phyloP scores from a whole-genome alignment of 441 rosid species.

The Dalechampia spathulata region DNA sequence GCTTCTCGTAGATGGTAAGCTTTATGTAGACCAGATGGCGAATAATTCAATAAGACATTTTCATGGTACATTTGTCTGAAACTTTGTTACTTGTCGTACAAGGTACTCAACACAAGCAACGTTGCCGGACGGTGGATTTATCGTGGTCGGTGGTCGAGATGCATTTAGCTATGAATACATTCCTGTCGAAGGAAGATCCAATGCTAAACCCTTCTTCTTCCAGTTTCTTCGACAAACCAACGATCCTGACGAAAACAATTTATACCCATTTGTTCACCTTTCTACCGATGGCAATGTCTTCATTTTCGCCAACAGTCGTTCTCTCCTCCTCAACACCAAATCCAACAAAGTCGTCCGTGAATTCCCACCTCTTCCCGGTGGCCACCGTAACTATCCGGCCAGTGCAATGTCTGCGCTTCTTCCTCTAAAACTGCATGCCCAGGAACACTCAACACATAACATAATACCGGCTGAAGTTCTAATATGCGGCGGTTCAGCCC shows the following conservation, averaged over 20 bases:
- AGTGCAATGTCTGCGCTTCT: slow-evolving; percentile 44
- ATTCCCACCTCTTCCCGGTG: slow-evolving; percentile 44
- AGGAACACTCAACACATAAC: not conserved
- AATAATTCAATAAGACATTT: no score
- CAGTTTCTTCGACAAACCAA: slow-evolving; percentile 34
- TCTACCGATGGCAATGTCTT: slow-evolving; percentile 58
- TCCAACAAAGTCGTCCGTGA: slow-evolving; percentile 33
- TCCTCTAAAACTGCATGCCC: slow-evolving; percentile 35
- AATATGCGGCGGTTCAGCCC: slow-evolving; percentile 50
- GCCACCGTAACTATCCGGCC: slow-evolving; percentile 54
- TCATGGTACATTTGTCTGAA: no score
- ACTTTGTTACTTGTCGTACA: not conserved
- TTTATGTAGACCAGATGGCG: no score
- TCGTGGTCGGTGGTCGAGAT: slow-evolving; percentile 55
- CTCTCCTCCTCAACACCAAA: slow-evolving; percentile 34
- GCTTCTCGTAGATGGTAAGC: slow-evolving; percentile 54
- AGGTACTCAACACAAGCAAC: slow-evolving; percentile 61
- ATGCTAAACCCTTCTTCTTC: slow-evolving; percentile 19
- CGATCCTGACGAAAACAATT: slow-evolving; percentile 52
- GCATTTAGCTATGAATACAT: slow-evolving; percentile 50
- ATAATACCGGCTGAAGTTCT: slow-evolving; percentile 34
- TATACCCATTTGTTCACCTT: slow-evolving; percentile 57
- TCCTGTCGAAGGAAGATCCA: slow-evolving; percentile 32
- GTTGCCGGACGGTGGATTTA: slow-evolving; percentile 39
- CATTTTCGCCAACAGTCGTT: slow-evolving; percentile 53